Evolutionary conservation across 495 filamentous ascomycete species (phyloP).

Genomic region (Hyaloscypha hepaticicola): DNA sequence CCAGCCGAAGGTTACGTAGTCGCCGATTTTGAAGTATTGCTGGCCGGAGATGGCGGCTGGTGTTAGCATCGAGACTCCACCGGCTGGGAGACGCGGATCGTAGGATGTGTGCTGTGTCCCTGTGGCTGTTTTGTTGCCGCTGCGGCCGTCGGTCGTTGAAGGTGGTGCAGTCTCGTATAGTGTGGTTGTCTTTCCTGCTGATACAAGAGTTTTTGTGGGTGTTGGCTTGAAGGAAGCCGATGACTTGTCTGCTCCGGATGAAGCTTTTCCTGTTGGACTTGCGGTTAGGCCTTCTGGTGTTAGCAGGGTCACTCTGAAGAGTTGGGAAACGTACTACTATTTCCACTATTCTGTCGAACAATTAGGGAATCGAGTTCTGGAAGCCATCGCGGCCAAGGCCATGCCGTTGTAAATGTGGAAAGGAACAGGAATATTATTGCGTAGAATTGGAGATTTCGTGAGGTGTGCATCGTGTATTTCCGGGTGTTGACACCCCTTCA

Average conservation of each 20-base stretch:
- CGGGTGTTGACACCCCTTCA: constrained; percentile 23
- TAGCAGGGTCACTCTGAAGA: constrained; percentile 3
- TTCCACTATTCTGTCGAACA: constrained; percentile 24
- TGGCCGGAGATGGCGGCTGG: constrained; percentile 57
- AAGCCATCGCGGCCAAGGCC: constrained; percentile 46
- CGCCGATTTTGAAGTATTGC: constrained; percentile 85
- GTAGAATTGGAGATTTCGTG: constrained; percentile 22
- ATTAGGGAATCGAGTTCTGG: constrained; percentile 36
- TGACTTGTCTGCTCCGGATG: not conserved
- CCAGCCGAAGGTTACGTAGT: constrained; percentile 84
- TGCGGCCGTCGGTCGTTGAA: not conserved
- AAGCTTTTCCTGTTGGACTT: not conserved
- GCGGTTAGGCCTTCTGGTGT: not conserved
- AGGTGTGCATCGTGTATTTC: constrained; percentile 26
- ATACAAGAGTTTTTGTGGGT: constrained; percentile 1
- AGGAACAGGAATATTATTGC: constrained; percentile 43
- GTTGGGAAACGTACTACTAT: constrained; percentile 15
- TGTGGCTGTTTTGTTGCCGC: constrained; percentile 9
- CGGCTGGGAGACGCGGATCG: constrained; percentile 62
- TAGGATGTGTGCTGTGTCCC: constrained; percentile 48
- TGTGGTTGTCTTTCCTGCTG: not conserved
- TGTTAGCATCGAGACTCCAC: constrained; percentile 79
- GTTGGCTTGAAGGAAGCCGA: not conserved
- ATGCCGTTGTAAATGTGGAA: constrained; percentile 47
- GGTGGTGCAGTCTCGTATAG: not conserved